These are phyloP conservation scores for Diaporthe ilicicola DNA, from an alignment of 2,329 filamentous ascomycete species.

Conservation along the genomic window DNA sequence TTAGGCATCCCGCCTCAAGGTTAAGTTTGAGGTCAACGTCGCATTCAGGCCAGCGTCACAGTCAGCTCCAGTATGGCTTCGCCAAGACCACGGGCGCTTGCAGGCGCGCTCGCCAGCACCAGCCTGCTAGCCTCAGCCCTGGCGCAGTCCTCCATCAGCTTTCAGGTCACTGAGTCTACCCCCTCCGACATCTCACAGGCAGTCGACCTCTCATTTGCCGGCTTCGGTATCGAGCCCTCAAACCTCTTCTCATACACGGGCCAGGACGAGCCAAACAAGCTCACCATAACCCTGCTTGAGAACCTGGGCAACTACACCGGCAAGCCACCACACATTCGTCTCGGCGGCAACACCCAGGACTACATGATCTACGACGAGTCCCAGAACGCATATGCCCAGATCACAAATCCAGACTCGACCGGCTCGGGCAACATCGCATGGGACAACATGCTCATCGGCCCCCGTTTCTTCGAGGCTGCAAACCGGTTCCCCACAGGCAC, in stretches of 20 bases:
- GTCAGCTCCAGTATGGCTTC: constrained; percentile 22
- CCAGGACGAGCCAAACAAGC: constrained; percentile 47
- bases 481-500: constrained; percentile 59
- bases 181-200: constrained; percentile 23
- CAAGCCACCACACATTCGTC: constrained; percentile 55
- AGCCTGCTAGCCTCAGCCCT: constrained; percentile 26
- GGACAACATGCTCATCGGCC: constrained; percentile 56
- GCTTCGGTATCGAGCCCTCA: constrained; percentile 61
- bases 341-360: constrained; percentile 61
- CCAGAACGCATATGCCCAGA: constrained; percentile 47
- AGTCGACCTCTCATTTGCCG: constrained; percentile 54
- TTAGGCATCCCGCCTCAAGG: background rate
- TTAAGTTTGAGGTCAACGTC: background rate
- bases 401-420: constrained; percentile 46
- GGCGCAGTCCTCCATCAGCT: constrained; percentile 21
- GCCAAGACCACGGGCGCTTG: constrained; percentile 22
- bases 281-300: constrained; percentile 56
- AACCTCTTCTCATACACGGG: constrained; percentile 62
- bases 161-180: constrained; percentile 17
- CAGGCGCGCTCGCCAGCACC: constrained; percentile 18
- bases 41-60: constrained; percentile 5
- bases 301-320: constrained; percentile 59
- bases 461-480: constrained; percentile 54
- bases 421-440: constrained; percentile 50
- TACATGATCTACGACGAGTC: constrained; percentile 54